A percentile compares a stretch with the other conserved stretches of the same genome.
These are phyloP conservation scores for Luvunga scandens DNA, from an alignment of 345 rosid species.

Conservation along the genomic window DNA sequence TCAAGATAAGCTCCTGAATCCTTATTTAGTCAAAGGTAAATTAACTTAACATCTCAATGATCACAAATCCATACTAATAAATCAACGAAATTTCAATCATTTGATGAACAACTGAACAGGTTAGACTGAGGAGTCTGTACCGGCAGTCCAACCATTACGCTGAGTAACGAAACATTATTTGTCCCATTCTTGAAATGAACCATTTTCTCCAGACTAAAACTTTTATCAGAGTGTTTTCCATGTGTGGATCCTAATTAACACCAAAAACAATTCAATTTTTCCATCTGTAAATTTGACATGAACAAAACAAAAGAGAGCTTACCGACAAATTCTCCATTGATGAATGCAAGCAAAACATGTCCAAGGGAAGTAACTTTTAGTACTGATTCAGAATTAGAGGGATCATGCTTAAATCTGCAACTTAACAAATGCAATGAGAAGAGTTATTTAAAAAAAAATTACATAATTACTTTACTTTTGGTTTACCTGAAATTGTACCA, in stretches of 20 bases:
- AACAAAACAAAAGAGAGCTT: too few relatives aligned
- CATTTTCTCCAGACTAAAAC: constrained; percentile 20
- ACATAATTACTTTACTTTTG: not conserved
- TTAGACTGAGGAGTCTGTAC: too few relatives aligned
- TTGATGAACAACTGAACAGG: not conserved
- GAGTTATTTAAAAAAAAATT: too few relatives aligned
- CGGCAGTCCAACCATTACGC: constrained; percentile 42
- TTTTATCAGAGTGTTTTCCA: constrained; percentile 25
- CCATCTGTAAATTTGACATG: too few relatives aligned
- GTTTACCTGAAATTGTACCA: constrained; percentile 51
- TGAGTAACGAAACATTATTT: constrained; percentile 46
- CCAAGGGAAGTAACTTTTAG: constrained; percentile 42
- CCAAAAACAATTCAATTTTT: too few relatives aligned
- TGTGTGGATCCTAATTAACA: constrained; percentile 39
- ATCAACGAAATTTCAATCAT: not conserved
- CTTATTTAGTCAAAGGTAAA: constrained; percentile 20
- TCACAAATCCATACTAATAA: not conserved
- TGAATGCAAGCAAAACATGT: constrained; percentile 44
- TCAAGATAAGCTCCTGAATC: constrained; percentile 75
- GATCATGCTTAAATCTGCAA: constrained; percentile 29
- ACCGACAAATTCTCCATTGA: constrained; percentile 27
- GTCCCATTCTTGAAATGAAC: constrained; percentile 30
- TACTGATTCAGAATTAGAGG: constrained; percentile 17
- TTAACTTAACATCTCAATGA: not conserved
- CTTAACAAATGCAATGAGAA: not conserved